A percentile compares a stretch with the other conserved stretches of the same genome.
Conservation (phyloP, 306 rosid species). For the Comarum palustre region DNA sequence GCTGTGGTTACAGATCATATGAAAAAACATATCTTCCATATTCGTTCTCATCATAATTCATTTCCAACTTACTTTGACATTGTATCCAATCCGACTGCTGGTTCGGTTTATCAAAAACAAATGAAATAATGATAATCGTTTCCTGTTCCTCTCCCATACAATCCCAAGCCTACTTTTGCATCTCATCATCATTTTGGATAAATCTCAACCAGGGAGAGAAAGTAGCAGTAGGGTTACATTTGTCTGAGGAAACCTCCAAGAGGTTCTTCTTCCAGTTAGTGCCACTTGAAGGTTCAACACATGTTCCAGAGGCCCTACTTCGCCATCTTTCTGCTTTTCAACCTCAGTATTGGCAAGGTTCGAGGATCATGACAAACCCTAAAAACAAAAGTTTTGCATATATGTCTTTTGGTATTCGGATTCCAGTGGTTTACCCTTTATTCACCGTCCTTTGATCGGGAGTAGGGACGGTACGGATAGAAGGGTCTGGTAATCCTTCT, state of each 20-base stretch:
- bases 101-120: not conserved
- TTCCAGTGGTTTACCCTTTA: not conserved
- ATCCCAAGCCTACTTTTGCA: not conserved
- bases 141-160: not conserved
- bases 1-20: not conserved
- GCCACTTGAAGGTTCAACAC: conserved; percentile 16
- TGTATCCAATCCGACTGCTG: not conserved
- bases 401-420: conserved; percentile 4
- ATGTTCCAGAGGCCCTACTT: not conserved
- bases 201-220: not conserved
- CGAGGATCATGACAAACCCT: not conserved
- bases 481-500: too few species aligned
- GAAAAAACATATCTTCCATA: not conserved
- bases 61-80: conserved; percentile 13
- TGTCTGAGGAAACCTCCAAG: not conserved
- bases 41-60: not conserved
- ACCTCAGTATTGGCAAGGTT: not conserved
- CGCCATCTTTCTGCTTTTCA: not conserved
- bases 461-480: too few species aligned
- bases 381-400: not conserved
- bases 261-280: not conserved
- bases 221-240: conserved; percentile 3
- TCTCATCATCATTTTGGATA: not conserved
- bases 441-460: not conserved
- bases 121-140: not conserved